Conservation (phyloP, 805 yeast species). For the Metschnikowia shivogae region DNA sequence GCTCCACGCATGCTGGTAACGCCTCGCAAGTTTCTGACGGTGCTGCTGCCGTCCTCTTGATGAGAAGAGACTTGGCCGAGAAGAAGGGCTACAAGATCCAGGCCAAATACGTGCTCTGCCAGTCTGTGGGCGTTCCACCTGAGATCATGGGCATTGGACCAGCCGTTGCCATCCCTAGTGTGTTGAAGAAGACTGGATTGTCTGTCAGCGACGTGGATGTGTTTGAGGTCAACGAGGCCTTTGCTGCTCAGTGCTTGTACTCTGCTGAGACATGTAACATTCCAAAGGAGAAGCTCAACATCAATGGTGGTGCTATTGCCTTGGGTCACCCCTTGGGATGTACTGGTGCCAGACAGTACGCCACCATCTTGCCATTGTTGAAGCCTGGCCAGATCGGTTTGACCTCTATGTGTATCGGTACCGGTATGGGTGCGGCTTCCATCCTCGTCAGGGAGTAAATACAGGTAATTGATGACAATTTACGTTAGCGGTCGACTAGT, state of each 20-base stretch:
- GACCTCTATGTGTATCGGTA: slow-evolving; percentile 95
- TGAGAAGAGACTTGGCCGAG: slow-evolving; percentile 83
- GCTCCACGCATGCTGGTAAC: slow-evolving; percentile 92
- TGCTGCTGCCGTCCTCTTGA: slow-evolving; percentile 83
- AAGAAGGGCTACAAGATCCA: slow-evolving; percentile 63
- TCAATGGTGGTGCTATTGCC: slow-evolving; percentile 96
- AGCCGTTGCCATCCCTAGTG: slow-evolving; percentile 87
- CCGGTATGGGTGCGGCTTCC: slow-evolving; percentile 98
- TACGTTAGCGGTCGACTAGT: no score
- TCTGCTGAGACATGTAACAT: slow-evolving; percentile 64
- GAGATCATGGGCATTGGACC: slow-evolving; percentile 99
- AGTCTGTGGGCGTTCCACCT: slow-evolving; percentile 91
- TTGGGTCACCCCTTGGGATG: slow-evolving; percentile 79
- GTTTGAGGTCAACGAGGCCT: slow-evolving; percentile 93
- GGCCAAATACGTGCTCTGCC: slow-evolving; percentile 77
- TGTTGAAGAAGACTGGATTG: slow-evolving; percentile 59
- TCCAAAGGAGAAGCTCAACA: slow-evolving; percentile 49
- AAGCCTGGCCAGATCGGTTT: slow-evolving; percentile 80
- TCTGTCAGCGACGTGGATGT: slow-evolving; percentile 62
- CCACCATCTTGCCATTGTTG: slow-evolving; percentile 81
- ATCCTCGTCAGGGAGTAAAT: slow-evolving; percentile 71
- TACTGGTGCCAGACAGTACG: slow-evolving; percentile 83
- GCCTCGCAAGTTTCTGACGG: slow-evolving; percentile 96
- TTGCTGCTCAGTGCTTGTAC: slow-evolving; percentile 90
- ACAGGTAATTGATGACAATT: no score